A percentile compares a stretch with the other conserved stretches of the same genome.
Conservation (phyloP, 2,329 filamentous ascomycete genomes). For the Colletotrichum zoysiae region DNA sequence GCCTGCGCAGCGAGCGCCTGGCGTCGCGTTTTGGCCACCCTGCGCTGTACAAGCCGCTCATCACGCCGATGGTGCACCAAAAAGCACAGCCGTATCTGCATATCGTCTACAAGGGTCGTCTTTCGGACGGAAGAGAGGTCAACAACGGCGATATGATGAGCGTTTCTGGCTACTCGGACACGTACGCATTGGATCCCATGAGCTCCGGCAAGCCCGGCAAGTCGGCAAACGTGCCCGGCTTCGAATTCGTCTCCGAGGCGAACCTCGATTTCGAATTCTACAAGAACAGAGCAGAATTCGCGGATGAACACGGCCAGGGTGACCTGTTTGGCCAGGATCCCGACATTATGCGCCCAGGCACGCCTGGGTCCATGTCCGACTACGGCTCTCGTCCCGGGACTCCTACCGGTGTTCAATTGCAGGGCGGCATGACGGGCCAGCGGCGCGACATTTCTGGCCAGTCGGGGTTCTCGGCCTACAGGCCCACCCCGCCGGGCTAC, state of each 20-base stretch:
- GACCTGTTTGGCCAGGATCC: conserved; percentile 71
- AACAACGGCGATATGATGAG: conserved; percentile 68
- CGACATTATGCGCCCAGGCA: conserved; percentile 72
- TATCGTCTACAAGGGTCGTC: conserved; percentile 86
- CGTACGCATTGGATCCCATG: conserved; percentile 87
- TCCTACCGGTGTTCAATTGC: conserved; percentile 56
- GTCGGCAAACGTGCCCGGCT: conserved; percentile 71
- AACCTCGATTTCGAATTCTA: conserved; percentile 92
- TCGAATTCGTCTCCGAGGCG: conserved; percentile 89
- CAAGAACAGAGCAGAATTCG: conserved; percentile 91
- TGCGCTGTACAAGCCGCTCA: conserved; percentile 87
- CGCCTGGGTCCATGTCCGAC: conserved; percentile 67
- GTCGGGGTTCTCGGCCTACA: conserved; percentile 42
- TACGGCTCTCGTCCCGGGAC: conserved; percentile 63
- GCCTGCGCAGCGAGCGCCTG: conserved; percentile 74
- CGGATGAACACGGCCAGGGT: conserved; percentile 86
- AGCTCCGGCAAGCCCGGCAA: conserved; percentile 63
- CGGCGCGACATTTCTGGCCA: conserved; percentile 32
- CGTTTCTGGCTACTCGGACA: conserved; percentile 83
- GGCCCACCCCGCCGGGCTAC: conserved; percentile 41
- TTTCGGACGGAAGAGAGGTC: conserved; percentile 74
- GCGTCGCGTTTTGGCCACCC: conserved; percentile 89
- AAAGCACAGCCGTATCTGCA: conserved; percentile 89
- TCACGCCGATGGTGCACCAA: conserved; percentile 95
- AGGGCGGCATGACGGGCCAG: conserved; percentile 45